These are phyloP conservation scores for Pyricularia pennisetigena DNA, from an alignment of 2,329 filamentous ascomycete genomes.

Conservation along the genomic window DNA sequence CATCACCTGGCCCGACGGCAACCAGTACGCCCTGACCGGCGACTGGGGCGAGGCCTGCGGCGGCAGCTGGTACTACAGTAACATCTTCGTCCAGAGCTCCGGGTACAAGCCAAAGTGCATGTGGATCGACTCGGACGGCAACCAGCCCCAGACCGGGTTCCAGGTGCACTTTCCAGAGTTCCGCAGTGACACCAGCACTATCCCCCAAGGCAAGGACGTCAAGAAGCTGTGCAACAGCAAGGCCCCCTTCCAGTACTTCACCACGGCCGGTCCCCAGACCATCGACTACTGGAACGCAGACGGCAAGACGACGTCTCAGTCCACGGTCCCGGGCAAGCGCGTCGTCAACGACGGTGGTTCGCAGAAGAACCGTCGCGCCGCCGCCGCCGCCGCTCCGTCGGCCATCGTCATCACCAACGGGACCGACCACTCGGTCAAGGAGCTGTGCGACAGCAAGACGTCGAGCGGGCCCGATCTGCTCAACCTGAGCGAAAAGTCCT, in stretches of 20 bases:
- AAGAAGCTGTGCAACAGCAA: background rate
- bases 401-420: background rate
- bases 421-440: background rate
- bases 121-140: background rate
- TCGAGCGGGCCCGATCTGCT: background rate
- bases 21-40: background rate
- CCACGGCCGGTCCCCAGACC: background rate
- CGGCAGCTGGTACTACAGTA: background rate
- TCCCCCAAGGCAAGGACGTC: background rate
- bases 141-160: background rate
- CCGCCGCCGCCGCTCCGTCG: background rate
- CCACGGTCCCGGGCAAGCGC: background rate
- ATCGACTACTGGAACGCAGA: background rate
- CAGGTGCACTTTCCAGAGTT: background rate
- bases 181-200: background rate
- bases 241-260: background rate
- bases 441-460: background rate
- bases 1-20: constrained; percentile 3
- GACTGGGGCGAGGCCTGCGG: constrained; percentile 2
- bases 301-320: background rate
- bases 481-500: background rate
- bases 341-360: background rate
- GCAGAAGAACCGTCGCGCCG: background rate
- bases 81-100: background rate
- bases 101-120: constrained; percentile 1